Conservation (phyloP, 805 yeast genomes). For the Zygotorulaspora danielsina region DNA sequence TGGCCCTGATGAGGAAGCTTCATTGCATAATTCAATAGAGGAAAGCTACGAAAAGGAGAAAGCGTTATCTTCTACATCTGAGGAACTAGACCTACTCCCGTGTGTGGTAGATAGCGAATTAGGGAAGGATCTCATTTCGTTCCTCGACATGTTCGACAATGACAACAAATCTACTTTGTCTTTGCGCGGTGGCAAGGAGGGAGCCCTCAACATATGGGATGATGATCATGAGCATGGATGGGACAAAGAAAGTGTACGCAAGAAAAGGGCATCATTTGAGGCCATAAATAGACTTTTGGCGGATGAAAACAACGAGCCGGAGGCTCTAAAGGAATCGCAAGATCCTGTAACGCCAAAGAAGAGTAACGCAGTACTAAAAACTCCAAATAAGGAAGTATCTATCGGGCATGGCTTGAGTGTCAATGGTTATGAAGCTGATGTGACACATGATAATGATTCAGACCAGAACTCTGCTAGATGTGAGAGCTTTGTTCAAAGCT, state of each 20-base stretch:
- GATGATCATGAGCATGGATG: slow-evolving; percentile 12
- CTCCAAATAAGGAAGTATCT: slow-evolving; percentile 22
- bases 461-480: slow-evolving; percentile 8
- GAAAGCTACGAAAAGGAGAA: not conserved
- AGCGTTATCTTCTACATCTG: not conserved
- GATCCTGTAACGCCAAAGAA: slow-evolving; percentile 2
- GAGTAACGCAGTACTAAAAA: slow-evolving; percentile 15
- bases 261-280: slow-evolving; percentile 11
- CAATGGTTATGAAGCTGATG: slow-evolving; percentile 19
- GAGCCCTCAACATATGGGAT: slow-evolving; percentile 16
- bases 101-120: slow-evolving; percentile 12
- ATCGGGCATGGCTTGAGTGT: slow-evolving; percentile 23
- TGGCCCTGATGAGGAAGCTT: not conserved
- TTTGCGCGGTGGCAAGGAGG: slow-evolving; percentile 1
- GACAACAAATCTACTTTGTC: slow-evolving; percentile 14
- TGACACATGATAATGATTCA: slow-evolving; percentile 14
- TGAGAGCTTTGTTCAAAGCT: slow-evolving; percentile 2
- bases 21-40: not conserved
- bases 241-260: slow-evolving; percentile 6
- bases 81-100: slow-evolving; percentile 8
- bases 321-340: not conserved
- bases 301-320: slow-evolving; percentile 2
- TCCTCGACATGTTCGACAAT: slow-evolving; percentile 14
- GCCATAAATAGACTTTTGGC: slow-evolving; percentile 13
- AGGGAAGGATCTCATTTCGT: slow-evolving; percentile 19